phyloP scores from a whole-genome alignment of 805 yeast species.

The Ogataea methylovora region DNA sequence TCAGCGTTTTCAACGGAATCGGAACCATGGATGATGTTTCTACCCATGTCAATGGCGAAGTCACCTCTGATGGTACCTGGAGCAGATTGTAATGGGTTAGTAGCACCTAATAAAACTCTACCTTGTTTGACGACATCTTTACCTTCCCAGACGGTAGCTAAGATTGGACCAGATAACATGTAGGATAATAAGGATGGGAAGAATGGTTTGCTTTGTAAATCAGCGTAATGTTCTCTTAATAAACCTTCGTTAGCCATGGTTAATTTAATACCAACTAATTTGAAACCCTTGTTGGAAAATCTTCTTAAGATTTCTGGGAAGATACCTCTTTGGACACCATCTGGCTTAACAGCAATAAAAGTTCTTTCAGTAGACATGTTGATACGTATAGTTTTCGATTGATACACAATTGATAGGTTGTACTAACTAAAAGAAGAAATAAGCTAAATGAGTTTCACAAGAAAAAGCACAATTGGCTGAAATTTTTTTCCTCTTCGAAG shows the following conservation, averaged over 20 bases:
- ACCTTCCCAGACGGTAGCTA: constrained; percentile 99
- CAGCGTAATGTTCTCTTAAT: constrained; percentile 91
- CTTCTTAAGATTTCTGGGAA: constrained; percentile 83
- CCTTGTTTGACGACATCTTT: constrained; percentile 99
- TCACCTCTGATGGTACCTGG: constrained; percentile 99
- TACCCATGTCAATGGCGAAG: constrained; percentile 96
- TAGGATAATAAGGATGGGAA: constrained; percentile 93
- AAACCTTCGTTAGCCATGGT: constrained; percentile 79
- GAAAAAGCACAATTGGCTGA: too few species aligned
- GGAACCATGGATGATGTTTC: constrained; percentile 99
- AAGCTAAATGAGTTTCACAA: too few species aligned
- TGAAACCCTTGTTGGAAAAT: constrained; percentile 96
- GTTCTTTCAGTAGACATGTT: constrained; percentile 74
- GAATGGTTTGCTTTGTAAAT: constrained; percentile 93
- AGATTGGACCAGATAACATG: constrained; percentile 98
- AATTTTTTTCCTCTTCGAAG: too few species aligned
- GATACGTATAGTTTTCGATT: too few species aligned
- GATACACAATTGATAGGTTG: too few species aligned
- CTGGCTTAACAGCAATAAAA: constrained; percentile 94
- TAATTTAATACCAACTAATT: constrained; percentile 93
- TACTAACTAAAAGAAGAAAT: too few species aligned
- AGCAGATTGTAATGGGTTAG: constrained; percentile 94
- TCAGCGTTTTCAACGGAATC: constrained; percentile 98
- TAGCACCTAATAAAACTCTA: constrained; percentile 95
- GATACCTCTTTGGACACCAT: constrained; percentile 99